phyloP scores from a whole-genome alignment of 140 eudicot species.

The Stevia rebaudiana region DNA sequence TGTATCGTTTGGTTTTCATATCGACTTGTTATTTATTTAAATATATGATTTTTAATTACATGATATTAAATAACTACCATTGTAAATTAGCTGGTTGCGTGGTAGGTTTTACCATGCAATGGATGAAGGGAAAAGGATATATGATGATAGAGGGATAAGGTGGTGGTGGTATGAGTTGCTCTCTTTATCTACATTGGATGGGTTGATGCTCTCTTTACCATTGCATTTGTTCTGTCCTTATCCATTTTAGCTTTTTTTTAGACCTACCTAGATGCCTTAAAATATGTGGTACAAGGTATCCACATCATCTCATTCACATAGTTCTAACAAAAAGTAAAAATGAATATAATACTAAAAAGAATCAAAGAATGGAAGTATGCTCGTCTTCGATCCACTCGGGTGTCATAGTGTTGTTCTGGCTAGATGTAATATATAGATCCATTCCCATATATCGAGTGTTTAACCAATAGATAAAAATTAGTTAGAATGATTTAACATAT shows the following conservation, averaged over 20 bases:
- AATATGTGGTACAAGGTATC: constrained; percentile 30
- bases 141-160: constrained; percentile 40
- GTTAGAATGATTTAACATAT: not conserved
- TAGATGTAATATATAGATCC: not conserved
- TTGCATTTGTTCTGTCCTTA: constrained; percentile 30
- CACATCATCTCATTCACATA: constrained; percentile 27
- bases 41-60: not conserved
- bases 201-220: constrained; percentile 18
- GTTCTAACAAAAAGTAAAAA: constrained; percentile 6
- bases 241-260: constrained; percentile 21
- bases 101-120: constrained; percentile 16
- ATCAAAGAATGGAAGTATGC: not conserved
- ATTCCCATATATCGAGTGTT: not conserved
- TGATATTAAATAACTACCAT: not conserved
- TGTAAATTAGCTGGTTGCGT: not conserved
- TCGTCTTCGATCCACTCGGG: not conserved
- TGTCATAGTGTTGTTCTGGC: not conserved
- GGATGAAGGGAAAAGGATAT: constrained; percentile 31
- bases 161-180: constrained; percentile 41
- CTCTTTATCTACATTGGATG: constrained; percentile 34
- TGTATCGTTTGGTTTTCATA: too few relatives aligned
- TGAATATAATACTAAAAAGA: not conserved
- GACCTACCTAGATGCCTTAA: constrained; percentile 3
- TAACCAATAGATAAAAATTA: not conserved
- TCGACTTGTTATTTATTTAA: too few relatives aligned